Evolutionary conservation across 805 yeast species (phyloP), one percentile per base, ranked within the genome.

Genomic region (Ascoidea asiatica): DNA sequence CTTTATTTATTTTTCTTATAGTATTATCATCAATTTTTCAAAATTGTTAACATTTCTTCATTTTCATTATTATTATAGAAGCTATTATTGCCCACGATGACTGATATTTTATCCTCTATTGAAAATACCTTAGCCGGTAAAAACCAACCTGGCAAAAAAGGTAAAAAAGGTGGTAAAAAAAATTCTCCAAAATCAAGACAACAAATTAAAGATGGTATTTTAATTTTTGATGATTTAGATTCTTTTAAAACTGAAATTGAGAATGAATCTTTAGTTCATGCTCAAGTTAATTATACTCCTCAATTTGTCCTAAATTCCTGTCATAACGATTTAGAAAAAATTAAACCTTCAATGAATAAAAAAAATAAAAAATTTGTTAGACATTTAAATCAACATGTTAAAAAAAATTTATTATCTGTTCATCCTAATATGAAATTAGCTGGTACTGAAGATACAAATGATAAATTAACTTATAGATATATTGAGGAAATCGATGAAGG

Each of bases 321-420:
- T 48, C 84, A 79, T 51, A 75, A 78, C 46, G 77, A 81, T 55
- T 75, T 78, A 47, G 88, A 81, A 44, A 80, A 78, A 56, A 73
- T 81, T 49, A 79, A 81, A 59, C 80, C 81, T 23, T 75, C 82
- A 39, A 77, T 75, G 68, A 81, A 81, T 61, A 77, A 81, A 49
- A 76, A 81, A 57, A 77, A 80, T 46, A 73, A 76, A 53, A 81
- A 81, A 61, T 82, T 80, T 57, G 76, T 75, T 48, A 70, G 90
- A 58, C 81, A 81, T 59, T 68, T 82, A 58, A 81, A 78, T 54
- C 90, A 82, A 59, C 90, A 82, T 55, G 67, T 82, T 45, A 74
- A 77, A 53, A 79, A 79, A 55, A 89, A 81, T 59, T 63, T 82
- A 56, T 66, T 82, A 56, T 70, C 72, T 48, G 89, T 81, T 52